Conservation (phyloP, 495 filamentous ascomycete genomes). For the Glarea lozoyensis region DNA sequence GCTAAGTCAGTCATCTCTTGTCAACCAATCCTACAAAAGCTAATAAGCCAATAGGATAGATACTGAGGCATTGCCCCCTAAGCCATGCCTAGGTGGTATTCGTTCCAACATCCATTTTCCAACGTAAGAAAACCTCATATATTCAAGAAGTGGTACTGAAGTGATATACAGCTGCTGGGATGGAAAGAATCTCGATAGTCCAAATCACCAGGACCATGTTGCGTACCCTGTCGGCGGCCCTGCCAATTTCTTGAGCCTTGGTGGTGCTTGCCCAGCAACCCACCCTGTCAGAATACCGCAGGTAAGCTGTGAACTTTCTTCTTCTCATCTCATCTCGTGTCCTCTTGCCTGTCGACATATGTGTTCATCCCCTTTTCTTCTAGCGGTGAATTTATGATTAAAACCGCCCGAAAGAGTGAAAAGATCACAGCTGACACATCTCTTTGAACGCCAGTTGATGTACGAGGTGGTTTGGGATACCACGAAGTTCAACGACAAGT, state of each 20-base stretch:
- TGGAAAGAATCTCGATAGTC: constrained; percentile 51
- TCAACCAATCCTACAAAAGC: background rate
- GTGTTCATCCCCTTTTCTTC: background rate
- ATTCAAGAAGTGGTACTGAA: background rate
- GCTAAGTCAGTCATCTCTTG: constrained; percentile 23
- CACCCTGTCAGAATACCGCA: constrained; percentile 49
- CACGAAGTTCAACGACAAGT: constrained; percentile 37
- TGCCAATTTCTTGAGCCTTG: constrained; percentile 51
- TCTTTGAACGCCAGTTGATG: constrained; percentile 26
- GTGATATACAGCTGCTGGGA: constrained; percentile 73
- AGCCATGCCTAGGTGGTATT: constrained; percentile 48
- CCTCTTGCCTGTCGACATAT: too few relatives aligned
- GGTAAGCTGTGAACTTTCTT: constrained; percentile 48
- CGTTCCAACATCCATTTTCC: constrained; percentile 80
- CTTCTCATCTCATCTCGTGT: too few relatives aligned
- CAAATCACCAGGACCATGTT: constrained; percentile 46
- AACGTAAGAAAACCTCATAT: constrained; percentile 29
- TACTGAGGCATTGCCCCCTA: constrained; percentile 41
- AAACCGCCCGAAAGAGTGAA: background rate
- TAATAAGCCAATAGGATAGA: constrained; percentile 23
- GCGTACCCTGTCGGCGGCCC: constrained; percentile 41
- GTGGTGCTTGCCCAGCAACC: constrained; percentile 33
- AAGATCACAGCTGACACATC: constrained; percentile 41
- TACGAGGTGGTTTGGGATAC: constrained; percentile 50
- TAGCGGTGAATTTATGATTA: background rate